These are phyloP conservation scores for Scalesia atractyloides DNA, from an alignment of 129 eudicot genomes.

Conservation along the genomic window DNA sequence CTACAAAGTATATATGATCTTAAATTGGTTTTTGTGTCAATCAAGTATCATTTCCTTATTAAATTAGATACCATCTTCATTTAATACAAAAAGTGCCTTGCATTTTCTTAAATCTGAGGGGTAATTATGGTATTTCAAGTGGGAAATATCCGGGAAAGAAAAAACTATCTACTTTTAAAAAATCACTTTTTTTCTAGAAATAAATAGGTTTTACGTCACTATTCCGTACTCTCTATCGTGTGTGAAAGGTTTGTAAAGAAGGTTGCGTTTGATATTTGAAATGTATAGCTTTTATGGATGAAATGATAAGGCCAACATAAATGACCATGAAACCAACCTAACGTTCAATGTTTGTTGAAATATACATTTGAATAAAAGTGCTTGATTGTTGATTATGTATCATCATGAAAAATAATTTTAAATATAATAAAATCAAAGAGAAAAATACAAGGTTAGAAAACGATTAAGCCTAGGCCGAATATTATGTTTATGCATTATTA, in stretches of 20 bases:
- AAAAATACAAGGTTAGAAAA: not conserved
- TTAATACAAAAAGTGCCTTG: slow-evolving; percentile 13
- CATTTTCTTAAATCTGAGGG: not conserved
- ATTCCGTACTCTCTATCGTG: not conserved
- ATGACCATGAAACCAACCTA: slow-evolving; percentile 18
- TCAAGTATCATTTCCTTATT: slow-evolving; percentile 15
- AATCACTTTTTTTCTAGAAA: not conserved
- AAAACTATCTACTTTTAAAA: not conserved
- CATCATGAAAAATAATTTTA: not conserved
- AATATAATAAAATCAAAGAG: too few relatives aligned
- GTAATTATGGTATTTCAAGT: not conserved
- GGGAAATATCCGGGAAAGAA: not conserved
- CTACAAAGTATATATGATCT: slow-evolving; percentile 6
- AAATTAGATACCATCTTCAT: slow-evolving; percentile 1
- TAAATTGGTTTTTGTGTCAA: not conserved
- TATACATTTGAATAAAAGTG: not conserved
- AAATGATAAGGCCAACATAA: slow-evolving; percentile 11
- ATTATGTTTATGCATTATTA: not conserved
- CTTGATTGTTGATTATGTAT: not conserved
- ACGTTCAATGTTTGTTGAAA: not conserved
- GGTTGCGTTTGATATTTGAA: not conserved
- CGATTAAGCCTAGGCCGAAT: not conserved
- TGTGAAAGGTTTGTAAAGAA: not conserved
- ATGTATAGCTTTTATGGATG: not conserved
- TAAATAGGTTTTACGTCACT: slow-evolving; percentile 7